Evolutionary conservation across 257 asterid genomes (phyloP), one percentile per base, ranked within the genome.

Genomic region (Rehmannia glutinosa): DNA sequence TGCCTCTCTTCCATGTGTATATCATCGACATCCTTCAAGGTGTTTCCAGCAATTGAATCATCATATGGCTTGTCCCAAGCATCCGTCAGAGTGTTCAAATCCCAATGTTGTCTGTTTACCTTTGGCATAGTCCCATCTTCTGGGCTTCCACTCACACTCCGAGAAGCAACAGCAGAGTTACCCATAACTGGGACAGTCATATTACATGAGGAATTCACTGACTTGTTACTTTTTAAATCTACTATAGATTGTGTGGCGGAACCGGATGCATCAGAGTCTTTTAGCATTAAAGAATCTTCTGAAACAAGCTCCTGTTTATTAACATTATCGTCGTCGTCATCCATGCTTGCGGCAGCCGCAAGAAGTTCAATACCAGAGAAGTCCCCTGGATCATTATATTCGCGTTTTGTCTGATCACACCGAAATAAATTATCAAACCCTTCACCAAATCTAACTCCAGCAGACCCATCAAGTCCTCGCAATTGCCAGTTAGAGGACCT

Each of bases 291-390:
- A 64, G 62, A 52, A 66, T 79, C 78, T 66, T 77, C 71, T 21
- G 45, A 70, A n/a, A 62, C 78, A 52, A 47, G 47, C 64, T 65
- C 84, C 73, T 66, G 78, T 70, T 83, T 64, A 4, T 16, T 60
- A 57, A 51, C 81, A 52, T 70, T 70, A 43, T 45, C 76, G 35
- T 28, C 36, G 65, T 65, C 80, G 30, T 20, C 86, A 65, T 71
- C 89, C 79, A 81, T 69, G 80, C 71, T 79, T 24, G 98, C 97
- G 68, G 91, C 92, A 25, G 91, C 84, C 35, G 95, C 98, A 60
- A 92, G 96, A 65, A 92, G 96, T 52, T 80, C 91, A 69, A 92
- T 83, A 46, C 98, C 97, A 3, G 91, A 86, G 76, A 89, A 89
- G 71, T 86, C 95, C 58, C 81, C 87, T 1, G 84, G 66, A 43